Evolutionary conservation across 2,329 filamentous ascomycete species (phyloP), one percentile per base, ranked within the genome.

Genomic region (Verticillium nubilum): DNA sequence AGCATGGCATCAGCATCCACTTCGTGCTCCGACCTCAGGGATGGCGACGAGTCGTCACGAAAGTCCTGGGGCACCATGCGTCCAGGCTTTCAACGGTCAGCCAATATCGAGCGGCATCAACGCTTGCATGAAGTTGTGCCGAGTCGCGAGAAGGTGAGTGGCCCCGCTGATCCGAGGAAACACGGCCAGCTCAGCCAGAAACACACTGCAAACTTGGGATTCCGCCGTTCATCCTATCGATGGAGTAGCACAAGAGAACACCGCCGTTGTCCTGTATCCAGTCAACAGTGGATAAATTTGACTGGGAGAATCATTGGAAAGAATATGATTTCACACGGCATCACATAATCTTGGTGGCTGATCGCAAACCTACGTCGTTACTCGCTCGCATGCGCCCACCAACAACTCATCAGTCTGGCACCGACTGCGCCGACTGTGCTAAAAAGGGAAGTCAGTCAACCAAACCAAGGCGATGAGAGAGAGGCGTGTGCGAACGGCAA

Each of bases 401-500:
- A 25, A 23, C n/a, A 47, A 12, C 19, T 10, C 12, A 37, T 5
- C n/a, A 23, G 29, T 31, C 29, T n/a, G n/a, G n/a, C n/a, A n/a
- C n/a, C n/a, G n/a, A n/a, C n/a, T n/a, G n/a, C n/a, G n/a, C n/a
- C n/a, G n/a, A n/a, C n/a, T n/a, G n/a, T n/a, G n/a, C n/a, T n/a
- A n/a, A n/a, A n/a, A n/a, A n/a, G n/a, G n/a, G n/a, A n/a, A n/a
- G n/a, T n/a, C n/a, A n/a, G n/a, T n/a, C n/a, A n/a, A n/a, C n/a
- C n/a, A n/a, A 37, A 37, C 13, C 33, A 5, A 55, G 26, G 19
- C 13, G 58, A 47, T 56, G 13, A 62, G 57, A 58, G 57, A n/a
- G 59, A 57, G 29, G 42, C 42, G 42, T 47, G 42, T 61, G 61
- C 53, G 57, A 58, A 52, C 60, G 59, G 31, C 57, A 54, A 35